Base-by-base conservation (phyloP, 2,329 filamentous ascomycete species). In the Hypomyces perniciosus region DNA sequence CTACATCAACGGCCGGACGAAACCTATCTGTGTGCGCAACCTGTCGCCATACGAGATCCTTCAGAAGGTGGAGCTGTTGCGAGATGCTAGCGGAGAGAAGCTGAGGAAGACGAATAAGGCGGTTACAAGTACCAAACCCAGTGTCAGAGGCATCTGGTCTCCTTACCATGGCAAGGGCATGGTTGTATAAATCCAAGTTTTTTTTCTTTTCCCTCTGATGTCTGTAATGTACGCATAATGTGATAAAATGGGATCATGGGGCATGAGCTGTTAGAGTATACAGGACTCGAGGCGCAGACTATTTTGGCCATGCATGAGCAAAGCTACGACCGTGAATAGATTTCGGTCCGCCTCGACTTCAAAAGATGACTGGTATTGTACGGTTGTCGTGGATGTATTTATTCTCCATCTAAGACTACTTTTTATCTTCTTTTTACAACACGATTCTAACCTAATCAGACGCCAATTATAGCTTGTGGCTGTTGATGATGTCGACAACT, bases 1-100 rank as follows among this genome's bases (percentile, higher is more conserved):
- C 70, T 99, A 95, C 72, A 89, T 97, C 76, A 97, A 96, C 68
- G 91, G 92, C 56, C 79, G 83, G 29, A 79, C 86, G 56, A 93
- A 93, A 69, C 80, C 89, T 8, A 82, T 97, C 47, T 96, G 91
- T 68, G 90, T 97, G 51, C 82, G 86, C 60, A 97, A 96, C 62
- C 70, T 96, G 65, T 84, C 90, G 60, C 81, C 84, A 30, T 80
- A 85, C 54, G 85, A 95, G 67, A 85, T 99, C 35, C 67, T 91
- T 50, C 77, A 89, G 65, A 96, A 96, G 76, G 84, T 79, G 1
- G 78, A 87, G 65, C 68, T 90, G 54, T 66, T 93, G 61, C 78
- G 86, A 53, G 83, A 90, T 66, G 81, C 85, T 26, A 90, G 79
- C 59, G 88, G 88, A 53, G 85, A 89, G 70, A 88, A 86, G 76